Conservation (phyloP, 306 rosid species). For the Dalbergia oliveri region DNA sequence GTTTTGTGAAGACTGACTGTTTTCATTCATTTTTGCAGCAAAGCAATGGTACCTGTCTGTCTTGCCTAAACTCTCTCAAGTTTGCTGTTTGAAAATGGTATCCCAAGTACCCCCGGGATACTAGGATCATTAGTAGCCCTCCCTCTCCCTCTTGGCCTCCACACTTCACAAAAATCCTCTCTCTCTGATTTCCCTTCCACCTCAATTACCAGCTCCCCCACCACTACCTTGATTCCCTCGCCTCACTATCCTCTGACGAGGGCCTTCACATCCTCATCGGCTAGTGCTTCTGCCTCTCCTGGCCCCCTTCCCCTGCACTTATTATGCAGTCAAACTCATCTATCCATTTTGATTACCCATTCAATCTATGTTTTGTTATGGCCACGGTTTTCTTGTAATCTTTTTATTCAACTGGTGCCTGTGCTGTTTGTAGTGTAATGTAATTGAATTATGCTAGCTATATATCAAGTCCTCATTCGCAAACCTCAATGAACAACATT, state of each 20-base stretch:
- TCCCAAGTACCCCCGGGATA: conserved; percentile 83
- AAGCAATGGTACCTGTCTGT: conserved; percentile 90
- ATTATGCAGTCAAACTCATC: neutral
- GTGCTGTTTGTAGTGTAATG: conserved; percentile 2
- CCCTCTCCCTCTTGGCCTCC: neutral
- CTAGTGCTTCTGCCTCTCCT: neutral
- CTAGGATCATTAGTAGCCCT: conserved; percentile 67
- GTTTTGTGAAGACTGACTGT: conserved; percentile 42
- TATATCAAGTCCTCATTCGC: conserved; percentile 36
- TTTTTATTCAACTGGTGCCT: conserved; percentile 8
- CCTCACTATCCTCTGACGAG: neutral
- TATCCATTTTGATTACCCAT: neutral
- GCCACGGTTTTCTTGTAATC: neutral
- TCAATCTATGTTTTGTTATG: neutral
- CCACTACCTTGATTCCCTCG: neutral
- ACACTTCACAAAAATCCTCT: neutral
- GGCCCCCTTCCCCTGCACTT: neutral
- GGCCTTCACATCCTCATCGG: neutral
- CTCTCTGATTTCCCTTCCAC: neutral
- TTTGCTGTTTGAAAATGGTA: conserved; percentile 92
- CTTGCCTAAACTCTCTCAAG: conserved; percentile 84
- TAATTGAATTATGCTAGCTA: conserved; percentile 58
- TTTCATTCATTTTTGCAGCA: conserved; percentile 69
- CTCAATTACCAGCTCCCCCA: neutral
- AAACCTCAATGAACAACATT: conserved; percentile 28